phyloP scores from a whole-genome alignment of 2,329 filamentous ascomycete genomes.

The Aspergillus sp. region DNA sequence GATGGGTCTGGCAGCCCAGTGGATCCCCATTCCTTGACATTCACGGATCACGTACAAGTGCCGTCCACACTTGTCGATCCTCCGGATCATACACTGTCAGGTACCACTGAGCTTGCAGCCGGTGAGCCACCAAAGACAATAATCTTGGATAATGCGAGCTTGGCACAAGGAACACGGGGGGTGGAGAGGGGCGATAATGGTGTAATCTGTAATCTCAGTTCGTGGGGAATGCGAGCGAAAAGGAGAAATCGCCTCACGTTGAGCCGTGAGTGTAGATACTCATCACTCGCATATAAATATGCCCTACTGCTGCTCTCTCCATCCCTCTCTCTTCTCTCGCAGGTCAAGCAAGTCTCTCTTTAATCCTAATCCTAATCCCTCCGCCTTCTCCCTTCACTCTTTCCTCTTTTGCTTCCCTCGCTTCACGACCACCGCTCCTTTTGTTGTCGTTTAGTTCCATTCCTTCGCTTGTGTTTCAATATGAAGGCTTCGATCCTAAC shows the following conservation, averaged over 20 bases:
- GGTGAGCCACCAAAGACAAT: constrained; percentile 4
- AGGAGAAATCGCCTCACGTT: not conserved
- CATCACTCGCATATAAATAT: constrained; percentile 10
- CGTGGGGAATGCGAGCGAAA: not conserved
- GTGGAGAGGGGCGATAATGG: not conserved
- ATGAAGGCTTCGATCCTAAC: constrained; percentile 23
- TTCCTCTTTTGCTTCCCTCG: constrained; percentile 4
- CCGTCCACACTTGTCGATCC: not conserved
- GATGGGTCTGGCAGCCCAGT: not conserved
- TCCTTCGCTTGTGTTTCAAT: constrained; percentile 13
- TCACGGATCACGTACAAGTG: not conserved
- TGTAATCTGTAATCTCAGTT: no score
- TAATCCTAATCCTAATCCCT: not conserved
- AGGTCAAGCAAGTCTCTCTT: constrained; percentile 1
- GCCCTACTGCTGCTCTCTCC: not conserved
- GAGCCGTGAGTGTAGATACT: no score
- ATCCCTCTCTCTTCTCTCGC: not conserved
- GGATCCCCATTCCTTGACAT: not conserved
- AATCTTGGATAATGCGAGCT: constrained; percentile 11
- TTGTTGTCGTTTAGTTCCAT: constrained; percentile 3
- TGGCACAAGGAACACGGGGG: constrained; percentile 1
- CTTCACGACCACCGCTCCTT: constrained; percentile 12
- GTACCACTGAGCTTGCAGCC: not conserved
- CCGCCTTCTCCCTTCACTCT: constrained; percentile 6
- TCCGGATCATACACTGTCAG: not conserved